These are phyloP conservation scores for Xylariaceae sp. DNA, from an alignment of 2,329 filamentous ascomycete species.

Conservation along the genomic window DNA sequence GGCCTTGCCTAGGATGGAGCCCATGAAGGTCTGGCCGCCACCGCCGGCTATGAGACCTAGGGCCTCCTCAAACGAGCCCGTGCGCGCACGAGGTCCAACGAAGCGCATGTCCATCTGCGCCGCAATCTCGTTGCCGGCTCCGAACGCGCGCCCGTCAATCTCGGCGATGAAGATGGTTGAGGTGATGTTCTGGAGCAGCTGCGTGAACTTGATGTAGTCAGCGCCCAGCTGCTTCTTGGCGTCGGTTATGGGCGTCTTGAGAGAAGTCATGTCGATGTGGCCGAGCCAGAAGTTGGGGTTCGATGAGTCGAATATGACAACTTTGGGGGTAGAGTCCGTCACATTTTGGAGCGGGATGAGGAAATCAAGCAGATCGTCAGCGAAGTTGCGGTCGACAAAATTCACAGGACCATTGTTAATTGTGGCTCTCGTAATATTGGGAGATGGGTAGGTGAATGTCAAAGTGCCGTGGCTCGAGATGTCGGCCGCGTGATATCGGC, in stretches of 20 bases:
- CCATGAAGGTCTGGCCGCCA: neutral
- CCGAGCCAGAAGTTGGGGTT: constrained; percentile 6
- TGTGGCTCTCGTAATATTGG: constrained; percentile 3
- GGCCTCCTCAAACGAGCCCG: constrained; percentile 8
- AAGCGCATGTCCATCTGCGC: constrained; percentile 19
- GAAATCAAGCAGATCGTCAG: neutral
- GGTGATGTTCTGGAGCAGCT: constrained; percentile 12
- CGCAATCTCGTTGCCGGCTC: constrained; percentile 12
- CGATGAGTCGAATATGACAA: constrained; percentile 1
- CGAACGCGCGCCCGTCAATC: constrained; percentile 12
- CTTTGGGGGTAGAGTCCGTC: constrained; percentile 4
- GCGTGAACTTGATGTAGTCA: constrained; percentile 1
- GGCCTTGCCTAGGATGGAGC: constrained; percentile 1
- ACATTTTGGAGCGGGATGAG: constrained; percentile 5
- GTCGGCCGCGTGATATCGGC: too few species aligned
- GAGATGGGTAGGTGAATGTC: constrained; percentile 1
- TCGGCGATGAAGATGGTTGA: constrained; percentile 14
- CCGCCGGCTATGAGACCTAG: constrained; percentile 4
- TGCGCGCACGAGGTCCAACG: neutral
- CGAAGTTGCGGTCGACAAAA: neutral
- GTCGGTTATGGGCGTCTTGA: neutral
- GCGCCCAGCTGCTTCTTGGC: constrained; percentile 3
- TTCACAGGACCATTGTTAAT: constrained; percentile 4
- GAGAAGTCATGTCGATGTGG: neutral
- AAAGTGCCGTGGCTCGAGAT: constrained; percentile 1